These are phyloP conservation scores for Lantana camara DNA, from an alignment of 257 asterid genomes.

Conservation along the genomic window DNA sequence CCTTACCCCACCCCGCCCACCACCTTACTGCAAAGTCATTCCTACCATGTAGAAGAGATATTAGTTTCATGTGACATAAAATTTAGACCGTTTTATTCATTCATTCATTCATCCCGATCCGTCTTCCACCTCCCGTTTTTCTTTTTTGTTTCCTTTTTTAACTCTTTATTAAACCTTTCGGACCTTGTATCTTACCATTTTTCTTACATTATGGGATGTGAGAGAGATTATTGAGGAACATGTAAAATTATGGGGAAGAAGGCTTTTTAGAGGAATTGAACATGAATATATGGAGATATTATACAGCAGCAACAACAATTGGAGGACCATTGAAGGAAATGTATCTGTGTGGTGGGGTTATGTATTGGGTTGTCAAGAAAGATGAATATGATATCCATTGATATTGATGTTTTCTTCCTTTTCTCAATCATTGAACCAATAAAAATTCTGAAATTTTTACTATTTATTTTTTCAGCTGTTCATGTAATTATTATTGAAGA, in stretches of 20 bases:
- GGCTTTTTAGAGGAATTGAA: conserved; percentile 39
- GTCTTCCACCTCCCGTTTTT: conserved; percentile 14
- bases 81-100: conserved; percentile 44
- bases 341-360: conserved; percentile 49
- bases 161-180: conserved; percentile 23
- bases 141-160: conserved; percentile 1
- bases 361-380: conserved; percentile 43
- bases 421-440: conserved; percentile 44
- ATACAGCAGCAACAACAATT: conserved; percentile 40
- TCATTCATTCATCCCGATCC: conserved; percentile 57
- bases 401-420: conserved; percentile 36
- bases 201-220: too few species aligned
- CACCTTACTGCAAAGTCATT: conserved; percentile 22
- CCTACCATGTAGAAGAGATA: conserved; percentile 12
- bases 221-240: too few species aligned
- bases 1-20: conserved; percentile 28
- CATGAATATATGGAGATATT: conserved; percentile 47
- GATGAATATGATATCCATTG: conserved; percentile 41
- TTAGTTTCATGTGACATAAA: conserved; percentile 36
- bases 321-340: conserved; percentile 44
- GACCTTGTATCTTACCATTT: background rate
- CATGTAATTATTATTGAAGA: conserved; percentile 27
- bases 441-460: conserved; percentile 24
- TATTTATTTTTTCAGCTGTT: background rate
- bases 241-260: too few species aligned